Evolutionary conservation across 257 asterid genomes (phyloP), one percentile per base, ranked within the genome.

Genomic region (Pogostemon cablin): DNA sequence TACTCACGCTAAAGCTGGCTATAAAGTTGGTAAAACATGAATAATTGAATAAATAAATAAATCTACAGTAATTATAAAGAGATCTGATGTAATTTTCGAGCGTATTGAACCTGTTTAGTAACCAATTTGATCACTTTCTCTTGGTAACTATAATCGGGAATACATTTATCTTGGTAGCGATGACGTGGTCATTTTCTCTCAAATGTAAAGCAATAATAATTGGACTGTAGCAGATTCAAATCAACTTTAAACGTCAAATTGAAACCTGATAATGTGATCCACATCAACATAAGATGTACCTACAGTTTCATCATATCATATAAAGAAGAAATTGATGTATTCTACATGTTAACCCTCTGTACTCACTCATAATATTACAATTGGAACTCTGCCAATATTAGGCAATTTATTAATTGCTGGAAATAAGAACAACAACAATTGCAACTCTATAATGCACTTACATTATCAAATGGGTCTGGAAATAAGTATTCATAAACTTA

Each of bases 251-350:
- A 52, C 69, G 62, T 62, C 15, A 55, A 70, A 65, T 50, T 20
- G 41, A 38, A 76, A 62, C 11, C 72, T 9, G 43, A 68, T 68
- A 12, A 74, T 74, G 70, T 53, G 75, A 73, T 60, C 77, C 77
- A 73, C 63, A 53, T 50, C 62, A 70, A 68, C 72, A 42, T 55
- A 20, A 55, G 40, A 11, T 53, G 60, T 54, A 54, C 25, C 11
- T 54, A 54, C 37, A 53, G 20, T 53, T 35, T 53, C 38, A 53
- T 25, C 35, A 5, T 34, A 50, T 50, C 56, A 50, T 50, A n/a
- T 12, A 50, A n/a, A 25, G 32, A 50, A 50, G 25, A 12, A 34
- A 35, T 12, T 12, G 57, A 52, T 25, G 32, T 25, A 15, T 52
- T 52, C 57, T 32, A 52, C 34, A 52, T 20, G 54, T 5, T 11